These are phyloP conservation scores for Porosira glacialis DNA, from an alignment of 352 stramenopile species.

Conservation along the genomic window DNA sequence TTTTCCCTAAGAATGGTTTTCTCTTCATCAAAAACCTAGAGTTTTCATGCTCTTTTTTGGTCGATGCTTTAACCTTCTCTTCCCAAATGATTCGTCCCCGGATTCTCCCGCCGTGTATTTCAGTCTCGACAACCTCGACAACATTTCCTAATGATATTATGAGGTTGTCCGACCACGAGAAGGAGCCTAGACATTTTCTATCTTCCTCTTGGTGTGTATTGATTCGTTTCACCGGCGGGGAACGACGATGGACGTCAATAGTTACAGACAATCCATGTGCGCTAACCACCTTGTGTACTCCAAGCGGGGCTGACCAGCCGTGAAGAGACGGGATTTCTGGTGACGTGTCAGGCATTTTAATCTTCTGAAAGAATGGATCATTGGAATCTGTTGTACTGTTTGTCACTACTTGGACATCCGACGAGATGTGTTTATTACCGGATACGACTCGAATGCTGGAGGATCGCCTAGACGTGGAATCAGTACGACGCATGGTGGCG, in stretches of 20 bases:
- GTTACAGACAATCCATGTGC: conserved; percentile 23
- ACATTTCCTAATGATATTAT: conserved; percentile 21
- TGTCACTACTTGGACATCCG: no score
- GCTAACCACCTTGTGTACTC: conserved; percentile 39
- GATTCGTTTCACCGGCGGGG: conserved; percentile 3
- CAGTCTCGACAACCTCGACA: conserved; percentile 39
- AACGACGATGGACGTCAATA: conserved; percentile 16
- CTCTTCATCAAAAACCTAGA: no score
- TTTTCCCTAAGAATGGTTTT: no score
- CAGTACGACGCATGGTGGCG: no score
- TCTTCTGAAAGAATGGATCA: no score
- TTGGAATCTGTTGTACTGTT: no score
- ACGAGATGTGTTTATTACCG: background rate
- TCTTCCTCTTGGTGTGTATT: background rate
- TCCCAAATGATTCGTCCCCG: conserved; percentile 31
- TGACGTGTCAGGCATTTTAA: background rate
- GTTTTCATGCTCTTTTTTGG: conserved; percentile 14
- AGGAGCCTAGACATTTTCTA: background rate
- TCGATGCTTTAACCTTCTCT: conserved; percentile 7
- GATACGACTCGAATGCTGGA: no score
- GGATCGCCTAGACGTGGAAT: no score
- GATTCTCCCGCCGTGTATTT: conserved; percentile 33
- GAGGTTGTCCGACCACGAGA: background rate
- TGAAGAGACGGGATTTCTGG: conserved; percentile 12
- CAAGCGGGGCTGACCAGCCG: conserved; percentile 32